Evolutionary conservation across 176 grass and related monocot genomes (phyloP), one percentile per base, ranked within the genome.

Genomic region (Alopecurus myosuroides): DNA sequence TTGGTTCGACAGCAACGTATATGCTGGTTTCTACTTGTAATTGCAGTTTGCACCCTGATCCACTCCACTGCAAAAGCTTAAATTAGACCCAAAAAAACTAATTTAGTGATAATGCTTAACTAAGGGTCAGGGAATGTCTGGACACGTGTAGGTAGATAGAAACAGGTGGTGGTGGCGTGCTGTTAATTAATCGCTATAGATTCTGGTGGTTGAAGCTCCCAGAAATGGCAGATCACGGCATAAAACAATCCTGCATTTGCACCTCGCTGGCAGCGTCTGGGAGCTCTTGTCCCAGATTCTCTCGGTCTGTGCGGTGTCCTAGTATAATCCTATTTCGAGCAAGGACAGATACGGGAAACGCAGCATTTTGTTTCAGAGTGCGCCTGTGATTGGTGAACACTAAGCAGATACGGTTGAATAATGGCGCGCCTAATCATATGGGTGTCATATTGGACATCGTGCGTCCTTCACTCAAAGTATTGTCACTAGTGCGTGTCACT

Each of bases 161-260:
- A 56, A 20, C 1, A 45, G 41, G 23, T 2, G 18, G 23, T 2
- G 18, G 39, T 40, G 72, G 50, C 36, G 9, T 48, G 11, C 41
- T 90, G 57, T 90, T 90, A 90, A 86, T 78, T 90, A 90, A 87
- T 60, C 56, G 19, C 37, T 11, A 50, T 39, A 50, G 56, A 75
- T 83, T 64, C 29, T 34, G 29, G 74, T 86, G 56, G 67, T 86
- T 68, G 77, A 37, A 52, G 73, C 19, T 62, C 31, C 41, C 34
- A 3, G 14, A 66, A 70, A 77, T 44, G 65, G 73, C 63, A 36
- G 55, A 69, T 76, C 77, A 30, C 2, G 77, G 15, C 20, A 36
- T 73, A 86, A 83, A 86, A 86, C 52, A 83, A 86, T 25, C 45
- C 52, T 73, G 73, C 34, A 22, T 73, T 62, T 10, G 22, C 17